Evolutionary conservation across 768 basidiomycete genomes (phyloP), one percentile per base, ranked within the genome.

Genomic region (Tricholoma bakamatsutake): DNA sequence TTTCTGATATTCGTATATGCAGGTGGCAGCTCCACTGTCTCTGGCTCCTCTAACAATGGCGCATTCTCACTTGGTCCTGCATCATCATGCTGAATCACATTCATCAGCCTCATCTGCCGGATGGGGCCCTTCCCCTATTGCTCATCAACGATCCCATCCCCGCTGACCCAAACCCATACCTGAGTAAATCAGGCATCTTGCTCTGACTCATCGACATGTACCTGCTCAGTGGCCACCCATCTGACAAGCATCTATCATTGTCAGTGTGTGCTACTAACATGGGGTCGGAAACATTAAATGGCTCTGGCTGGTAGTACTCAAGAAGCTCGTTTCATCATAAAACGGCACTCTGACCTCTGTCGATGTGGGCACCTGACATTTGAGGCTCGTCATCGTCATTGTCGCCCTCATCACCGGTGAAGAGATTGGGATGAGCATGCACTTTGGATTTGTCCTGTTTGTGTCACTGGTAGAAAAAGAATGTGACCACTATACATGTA

Each of bases 21-120:
- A 2, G 90, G 90, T 11, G 90, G 90, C 49, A 93, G 76, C 68
- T 93, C 90, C 46, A 93, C 81, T 43, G 88, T 90, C 68, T 88
- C 90, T 13, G 80, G 66, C 59, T 82, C 80, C 13, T 64, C 69
- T 42, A 66, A 66, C 54, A 50, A 63, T 39, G 53, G 59, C 57
- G 55, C 40, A 3, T 64, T 57, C 34, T 67, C 69, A 55, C 77
- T 78, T 5, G 83, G 79, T 1, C 90, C 90, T 0, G 87, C 90
- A 65, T 93, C 90, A 59, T 91, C 88, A 62, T 93, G 90, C 69
- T 92, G 90, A 45, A 92, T 79, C 62, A 90, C 81, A 64, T 92
- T 91, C 33, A 93, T 82, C 0, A 88, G 78, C 46, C 89, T 74
- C 71, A 90, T 71, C 58, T 70, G 73, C 37, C 84, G 74, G 52